phyloP scores from a whole-genome alignment of 208 protist species.

The Naegleria lovaniensis region DNA sequence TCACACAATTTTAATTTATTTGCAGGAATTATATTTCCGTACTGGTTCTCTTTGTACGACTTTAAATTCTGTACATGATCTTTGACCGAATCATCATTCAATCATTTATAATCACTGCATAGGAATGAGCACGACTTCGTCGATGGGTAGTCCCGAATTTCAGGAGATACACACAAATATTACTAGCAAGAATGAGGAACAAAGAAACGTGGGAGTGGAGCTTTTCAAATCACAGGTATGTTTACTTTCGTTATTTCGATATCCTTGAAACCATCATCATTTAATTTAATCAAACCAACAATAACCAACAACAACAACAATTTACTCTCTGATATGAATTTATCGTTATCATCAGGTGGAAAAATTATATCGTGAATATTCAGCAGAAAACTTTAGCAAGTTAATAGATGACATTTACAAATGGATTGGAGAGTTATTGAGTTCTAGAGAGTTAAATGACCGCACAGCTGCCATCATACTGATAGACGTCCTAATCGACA shows the following conservation, averaged over 20 bases:
- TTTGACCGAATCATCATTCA: no score
- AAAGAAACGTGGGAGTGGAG: neutral
- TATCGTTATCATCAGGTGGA: neutral
- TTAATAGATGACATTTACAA: neutral
- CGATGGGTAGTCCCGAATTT: neutral
- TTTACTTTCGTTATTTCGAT: neutral
- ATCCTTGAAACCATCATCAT: neutral
- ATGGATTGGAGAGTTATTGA: neutral
- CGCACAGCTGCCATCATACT: neutral
- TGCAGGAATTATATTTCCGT: no score
- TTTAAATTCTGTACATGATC: no score
- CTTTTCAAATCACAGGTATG: neutral
- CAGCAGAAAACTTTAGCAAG: neutral
- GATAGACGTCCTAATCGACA: slow-evolving; percentile 16
- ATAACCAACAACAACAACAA: neutral
- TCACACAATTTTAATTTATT: no score
- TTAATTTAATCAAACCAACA: neutral
- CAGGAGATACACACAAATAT: neutral
- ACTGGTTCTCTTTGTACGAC: no score
- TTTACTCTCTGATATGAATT: neutral
- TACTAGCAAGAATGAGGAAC: neutral
- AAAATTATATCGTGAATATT: neutral
- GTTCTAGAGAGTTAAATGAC: slow-evolving; percentile 13
- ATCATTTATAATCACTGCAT: no score
- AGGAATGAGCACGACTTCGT: no score